Percentiles rank a stretch among this genome's conserved stretches.
phyloP scores from a whole-genome alignment of 352 stramenopile genomes.

The Globisporangium canariense region DNA sequence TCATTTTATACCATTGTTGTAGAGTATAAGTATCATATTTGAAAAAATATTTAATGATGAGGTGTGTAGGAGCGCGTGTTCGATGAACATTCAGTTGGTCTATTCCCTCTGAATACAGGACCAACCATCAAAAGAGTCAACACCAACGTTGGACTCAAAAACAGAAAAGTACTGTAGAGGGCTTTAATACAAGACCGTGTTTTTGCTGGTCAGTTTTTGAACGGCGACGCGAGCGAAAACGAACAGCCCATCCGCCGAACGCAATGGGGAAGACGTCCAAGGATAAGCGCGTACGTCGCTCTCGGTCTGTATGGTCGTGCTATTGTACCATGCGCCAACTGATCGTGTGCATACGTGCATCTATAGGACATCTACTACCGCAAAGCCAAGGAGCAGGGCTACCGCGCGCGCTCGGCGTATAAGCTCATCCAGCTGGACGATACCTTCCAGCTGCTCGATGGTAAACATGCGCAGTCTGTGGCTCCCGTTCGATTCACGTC shows the following conservation, averaged over 20 bases:
- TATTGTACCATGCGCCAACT: background rate
- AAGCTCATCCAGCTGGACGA: conserved; percentile 99
- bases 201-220: background rate
- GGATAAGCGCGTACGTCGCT: conserved; percentile 83
- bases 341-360: background rate
- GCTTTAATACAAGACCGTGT: background rate
- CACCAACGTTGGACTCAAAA: conserved; percentile 7
- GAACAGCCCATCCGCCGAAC: background rate
- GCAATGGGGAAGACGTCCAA: conserved; percentile 88
- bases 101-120: background rate
- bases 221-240: conserved; percentile 1
- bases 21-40: background rate
- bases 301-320: too few relatives aligned
- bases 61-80: background rate
- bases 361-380: conserved; percentile 91
- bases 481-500: background rate
- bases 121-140: background rate
- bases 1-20: too few relatives aligned
- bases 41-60: background rate
- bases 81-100: background rate
- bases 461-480: conserved; percentile 12
- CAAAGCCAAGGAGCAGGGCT: conserved; percentile 92
- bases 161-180: background rate
- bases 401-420: conserved; percentile 96
- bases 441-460: conserved; percentile 93